phyloP scores from a whole-genome alignment of 331 rosid species.

The Pyrus hybrid region DNA sequence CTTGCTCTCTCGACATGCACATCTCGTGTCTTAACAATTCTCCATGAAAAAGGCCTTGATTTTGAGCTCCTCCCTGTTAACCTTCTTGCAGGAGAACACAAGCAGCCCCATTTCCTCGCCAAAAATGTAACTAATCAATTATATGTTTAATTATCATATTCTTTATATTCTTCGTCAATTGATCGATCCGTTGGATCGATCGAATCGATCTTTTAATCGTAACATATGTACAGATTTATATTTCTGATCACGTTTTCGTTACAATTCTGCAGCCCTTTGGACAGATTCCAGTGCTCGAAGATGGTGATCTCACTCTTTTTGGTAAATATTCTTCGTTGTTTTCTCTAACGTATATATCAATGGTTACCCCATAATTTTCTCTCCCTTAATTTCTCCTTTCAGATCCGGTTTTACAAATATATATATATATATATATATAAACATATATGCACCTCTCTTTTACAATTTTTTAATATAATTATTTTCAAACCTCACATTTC shows the following conservation, averaged over 20 bases:
- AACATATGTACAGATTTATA: too few relatives aligned
- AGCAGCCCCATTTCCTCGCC: slow-evolving; percentile 53
- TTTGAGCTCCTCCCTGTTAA: slow-evolving; percentile 57
- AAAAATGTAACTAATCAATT: slow-evolving; percentile 30
- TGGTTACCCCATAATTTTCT: too few relatives aligned
- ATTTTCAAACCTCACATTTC: too few relatives aligned
- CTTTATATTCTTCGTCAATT: background rate
- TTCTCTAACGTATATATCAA: background rate
- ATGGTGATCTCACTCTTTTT: slow-evolving; percentile 67
- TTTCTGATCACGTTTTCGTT: too few relatives aligned
- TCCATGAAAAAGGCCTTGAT: slow-evolving; percentile 60
- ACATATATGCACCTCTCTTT: too few relatives aligned
- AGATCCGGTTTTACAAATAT: too few relatives aligned
- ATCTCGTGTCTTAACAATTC: slow-evolving; percentile 40
- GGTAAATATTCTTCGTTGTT: slow-evolving; percentile 28
- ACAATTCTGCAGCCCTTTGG: slow-evolving; percentile 50
- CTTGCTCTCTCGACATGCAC: slow-evolving; percentile 54
- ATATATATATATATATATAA: too few relatives aligned
- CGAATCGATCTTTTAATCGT: too few relatives aligned
- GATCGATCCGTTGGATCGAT: background rate
- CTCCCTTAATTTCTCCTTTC: too few relatives aligned
- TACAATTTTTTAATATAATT: too few relatives aligned
- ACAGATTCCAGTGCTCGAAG: slow-evolving; percentile 64
- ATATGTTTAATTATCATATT: too few relatives aligned
- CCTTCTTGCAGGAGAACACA: slow-evolving; percentile 43